phyloP scores from a whole-genome alignment of 2,329 filamentous ascomycete genomes.

The Pyrenophora tritici-repentis region DNA sequence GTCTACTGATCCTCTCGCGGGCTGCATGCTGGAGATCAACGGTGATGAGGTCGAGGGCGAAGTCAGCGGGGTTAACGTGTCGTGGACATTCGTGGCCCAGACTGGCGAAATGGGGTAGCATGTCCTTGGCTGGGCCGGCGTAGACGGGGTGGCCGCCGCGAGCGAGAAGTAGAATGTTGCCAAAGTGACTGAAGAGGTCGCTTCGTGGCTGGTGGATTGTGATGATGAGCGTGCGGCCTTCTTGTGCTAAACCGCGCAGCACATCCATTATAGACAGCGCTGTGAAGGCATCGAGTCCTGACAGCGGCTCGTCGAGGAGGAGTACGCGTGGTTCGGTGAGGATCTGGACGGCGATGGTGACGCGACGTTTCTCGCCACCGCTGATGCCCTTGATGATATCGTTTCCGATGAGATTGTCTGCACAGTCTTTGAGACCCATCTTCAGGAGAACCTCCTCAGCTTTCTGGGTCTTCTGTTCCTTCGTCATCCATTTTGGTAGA shows the following conservation, averaged over 20 bases:
- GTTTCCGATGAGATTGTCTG: conserved; percentile 73
- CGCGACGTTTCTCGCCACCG: conserved; percentile 77
- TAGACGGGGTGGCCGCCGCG: conserved; percentile 72
- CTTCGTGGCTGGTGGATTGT: conserved; percentile 79
- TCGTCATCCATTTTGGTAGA: conserved; percentile 72
- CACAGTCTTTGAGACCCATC: conserved; percentile 78
- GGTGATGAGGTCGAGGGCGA: conserved; percentile 76
- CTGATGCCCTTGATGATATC: conserved; percentile 78
- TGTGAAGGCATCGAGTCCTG: conserved; percentile 77
- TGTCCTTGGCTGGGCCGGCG: conserved; percentile 64
- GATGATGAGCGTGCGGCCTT: conserved; percentile 75
- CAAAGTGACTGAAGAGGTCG: conserved; percentile 72
- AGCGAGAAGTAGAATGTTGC: conserved; percentile 71
- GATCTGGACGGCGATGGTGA: conserved; percentile 78
- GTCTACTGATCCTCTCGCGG: conserved; percentile 65
- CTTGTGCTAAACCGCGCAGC: conserved; percentile 69
- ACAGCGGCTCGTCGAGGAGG: conserved; percentile 76
- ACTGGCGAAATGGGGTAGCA: conserved; percentile 67
- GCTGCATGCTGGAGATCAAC: conserved; percentile 71
- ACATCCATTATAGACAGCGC: conserved; percentile 74
- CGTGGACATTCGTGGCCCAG: conserved; percentile 68
- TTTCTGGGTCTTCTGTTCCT: conserved; percentile 66
- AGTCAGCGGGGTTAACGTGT: conserved; percentile 77
- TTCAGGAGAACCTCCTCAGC: conserved; percentile 75
- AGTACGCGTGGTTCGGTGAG: conserved; percentile 75